Percentiles rank a stretch among this genome's conserved stretches.
Conservation (phyloP, 164 flowering plant genomes). For the Malania oleifera region DNA sequence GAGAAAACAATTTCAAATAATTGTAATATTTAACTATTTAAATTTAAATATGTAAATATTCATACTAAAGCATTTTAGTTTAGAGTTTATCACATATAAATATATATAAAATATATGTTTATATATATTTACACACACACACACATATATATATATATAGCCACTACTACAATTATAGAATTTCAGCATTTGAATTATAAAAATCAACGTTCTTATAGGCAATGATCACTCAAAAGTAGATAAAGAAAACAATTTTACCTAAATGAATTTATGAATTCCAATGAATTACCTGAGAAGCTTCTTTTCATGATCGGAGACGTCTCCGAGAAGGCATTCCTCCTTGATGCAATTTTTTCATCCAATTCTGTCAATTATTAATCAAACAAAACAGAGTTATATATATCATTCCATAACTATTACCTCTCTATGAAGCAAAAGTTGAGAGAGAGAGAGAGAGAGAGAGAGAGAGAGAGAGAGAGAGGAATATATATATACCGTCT, state of each 20-base stretch:
- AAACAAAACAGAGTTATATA: not conserved
- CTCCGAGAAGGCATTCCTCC: constrained; percentile 40
- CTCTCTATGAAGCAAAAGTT: not conserved
- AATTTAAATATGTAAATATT: too few relatives aligned
- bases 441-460: not conserved
- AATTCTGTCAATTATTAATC: constrained; percentile 26
- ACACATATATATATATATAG: not conserved
- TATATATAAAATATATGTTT: not conserved
- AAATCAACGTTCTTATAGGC: too few relatives aligned
- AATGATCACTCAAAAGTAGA: too few relatives aligned
- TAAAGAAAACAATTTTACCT: too few relatives aligned
- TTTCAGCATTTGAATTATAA: too few relatives aligned
- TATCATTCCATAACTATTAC: not conserved
- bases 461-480: constrained; percentile 18
- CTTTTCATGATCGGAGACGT: constrained; percentile 34
- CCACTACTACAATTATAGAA: too few relatives aligned
- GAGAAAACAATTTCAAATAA: too few relatives aligned
- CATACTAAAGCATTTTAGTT: too few relatives aligned
- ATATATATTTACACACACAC: not conserved
- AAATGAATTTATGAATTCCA: too few relatives aligned
- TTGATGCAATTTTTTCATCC: constrained; percentile 31
- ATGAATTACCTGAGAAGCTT: constrained; percentile 68
- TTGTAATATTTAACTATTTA: too few relatives aligned
- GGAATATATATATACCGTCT: too few relatives aligned
- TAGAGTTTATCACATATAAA: too few relatives aligned